These are phyloP conservation scores for Ogataea hybrid DNA, from an alignment of 1,139 yeast species.

Conservation along the genomic window DNA sequence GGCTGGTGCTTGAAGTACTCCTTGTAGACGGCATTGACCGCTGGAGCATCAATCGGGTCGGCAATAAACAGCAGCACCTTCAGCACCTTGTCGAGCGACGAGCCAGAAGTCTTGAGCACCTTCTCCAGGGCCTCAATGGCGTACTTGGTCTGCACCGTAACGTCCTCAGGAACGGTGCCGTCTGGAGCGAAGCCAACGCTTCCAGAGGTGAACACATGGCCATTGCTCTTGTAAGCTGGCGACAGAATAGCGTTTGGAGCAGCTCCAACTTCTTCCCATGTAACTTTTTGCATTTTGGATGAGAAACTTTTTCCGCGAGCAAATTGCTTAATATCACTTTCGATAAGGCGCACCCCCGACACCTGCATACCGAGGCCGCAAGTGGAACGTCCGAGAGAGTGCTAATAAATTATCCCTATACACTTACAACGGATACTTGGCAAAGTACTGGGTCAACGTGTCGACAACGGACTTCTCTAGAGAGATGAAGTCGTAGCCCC, in stretches of 20 bases:
- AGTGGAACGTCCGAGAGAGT: constrained; percentile 1
- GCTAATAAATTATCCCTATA: neutral
- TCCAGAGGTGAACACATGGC: constrained; percentile 47
- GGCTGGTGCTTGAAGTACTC: constrained; percentile 49
- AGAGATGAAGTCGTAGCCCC: constrained; percentile 18
- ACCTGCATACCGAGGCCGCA: constrained; percentile 8
- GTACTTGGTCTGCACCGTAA: constrained; percentile 43
- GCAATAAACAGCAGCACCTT: constrained; percentile 53
- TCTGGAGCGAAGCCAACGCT: constrained; percentile 36
- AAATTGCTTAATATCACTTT: neutral
- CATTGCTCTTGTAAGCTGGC: too few species aligned
- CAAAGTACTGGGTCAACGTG: constrained; percentile 24
- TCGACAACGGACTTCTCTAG: constrained; percentile 19
- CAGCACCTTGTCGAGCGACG: constrained; percentile 46
- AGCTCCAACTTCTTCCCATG: constrained; percentile 32
- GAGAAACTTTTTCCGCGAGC: neutral
- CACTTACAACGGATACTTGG: constrained; percentile 4
- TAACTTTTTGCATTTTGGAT: constrained; percentile 23
- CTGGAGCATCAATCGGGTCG: constrained; percentile 43
- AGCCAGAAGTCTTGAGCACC: constrained; percentile 43
- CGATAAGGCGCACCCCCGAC: constrained; percentile 5
- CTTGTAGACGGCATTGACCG: constrained; percentile 47
- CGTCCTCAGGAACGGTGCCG: constrained; percentile 39
- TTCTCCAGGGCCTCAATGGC: constrained; percentile 45
- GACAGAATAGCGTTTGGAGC: constrained; percentile 35